These are phyloP conservation scores for Pseudodiploospora longispora DNA, from an alignment of 2,329 filamentous ascomycete genomes.

Conservation along the genomic window DNA sequence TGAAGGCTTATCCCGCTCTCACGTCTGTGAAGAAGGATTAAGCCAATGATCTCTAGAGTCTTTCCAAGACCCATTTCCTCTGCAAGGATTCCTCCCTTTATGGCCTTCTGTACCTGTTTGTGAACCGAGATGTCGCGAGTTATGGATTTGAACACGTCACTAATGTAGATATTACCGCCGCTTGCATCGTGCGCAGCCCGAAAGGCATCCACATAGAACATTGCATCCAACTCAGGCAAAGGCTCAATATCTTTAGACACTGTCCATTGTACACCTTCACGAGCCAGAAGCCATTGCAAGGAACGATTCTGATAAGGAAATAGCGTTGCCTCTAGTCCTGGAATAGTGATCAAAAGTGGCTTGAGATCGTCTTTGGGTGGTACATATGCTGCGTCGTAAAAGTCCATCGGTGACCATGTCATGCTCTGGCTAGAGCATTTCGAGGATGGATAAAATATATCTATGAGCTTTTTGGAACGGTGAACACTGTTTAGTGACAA, in stretches of 20 bases:
- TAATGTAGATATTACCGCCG: slow-evolving; percentile 43
- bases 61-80: slow-evolving; percentile 84
- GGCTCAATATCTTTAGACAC: slow-evolving; percentile 5
- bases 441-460: slow-evolving; percentile 23
- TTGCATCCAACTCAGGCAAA: slow-evolving; percentile 1
- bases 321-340: slow-evolving; percentile 40
- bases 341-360: slow-evolving; percentile 31
- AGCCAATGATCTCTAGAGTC: slow-evolving; percentile 64
- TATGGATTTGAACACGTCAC: slow-evolving; percentile 54
- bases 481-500: slow-evolving; percentile 24
- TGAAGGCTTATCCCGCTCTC: neutral
- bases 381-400: slow-evolving; percentile 62
- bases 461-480: slow-evolving; percentile 25
- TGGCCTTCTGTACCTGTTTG: slow-evolving; percentile 27
- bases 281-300: slow-evolving; percentile 59
- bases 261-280: slow-evolving; percentile 53
- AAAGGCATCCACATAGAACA: slow-evolving; percentile 17
- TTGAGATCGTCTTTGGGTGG: slow-evolving; percentile 38
- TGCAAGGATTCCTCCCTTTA: slow-evolving; percentile 58
- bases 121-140: slow-evolving; percentile 41
- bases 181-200: slow-evolving; percentile 24
- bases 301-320: slow-evolving; percentile 68
- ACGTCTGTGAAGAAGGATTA: slow-evolving; percentile 55
- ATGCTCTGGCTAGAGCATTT: slow-evolving; percentile 3
- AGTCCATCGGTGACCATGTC: slow-evolving; percentile 43